Percentiles rank a stretch among this genome's conserved stretches.
Conservation (phyloP, 805 yeast species). For the Saturnispora ahearnii region DNA sequence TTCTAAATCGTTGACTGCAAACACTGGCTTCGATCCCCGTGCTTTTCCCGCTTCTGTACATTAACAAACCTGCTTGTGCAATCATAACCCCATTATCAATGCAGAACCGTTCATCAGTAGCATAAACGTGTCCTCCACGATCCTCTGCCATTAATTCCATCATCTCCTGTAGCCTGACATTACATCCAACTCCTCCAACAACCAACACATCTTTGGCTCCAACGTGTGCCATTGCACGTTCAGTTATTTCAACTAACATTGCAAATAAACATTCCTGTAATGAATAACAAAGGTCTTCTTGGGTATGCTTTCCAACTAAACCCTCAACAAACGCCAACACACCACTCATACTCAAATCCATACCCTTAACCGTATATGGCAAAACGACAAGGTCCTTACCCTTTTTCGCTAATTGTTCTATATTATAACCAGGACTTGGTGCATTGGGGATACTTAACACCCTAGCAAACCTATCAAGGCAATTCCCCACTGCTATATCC, state of each 20-base stretch:
- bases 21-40: conserved; percentile 57
- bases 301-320: conserved; percentile 44
- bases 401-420: conserved; percentile 83
- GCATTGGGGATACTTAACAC: conserved; percentile 80
- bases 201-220: conserved; percentile 80
- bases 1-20: conserved; percentile 88
- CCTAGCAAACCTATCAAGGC: conserved; percentile 92
- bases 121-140: conserved; percentile 79
- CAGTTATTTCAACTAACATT: conserved; percentile 96
- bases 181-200: conserved; percentile 99
- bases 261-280: conserved; percentile 88
- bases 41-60: conserved; percentile 73
- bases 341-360: conserved; percentile 97
- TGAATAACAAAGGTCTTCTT: conserved; percentile 87
- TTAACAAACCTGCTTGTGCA: conserved; percentile 92
- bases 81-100: conserved; percentile 98
- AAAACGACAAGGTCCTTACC: conserved; percentile 56
- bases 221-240: conserved; percentile 97
- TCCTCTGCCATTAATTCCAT: conserved; percentile 92
- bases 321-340: conserved; percentile 75
- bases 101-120: conserved; percentile 95
- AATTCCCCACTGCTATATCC: conserved; percentile 96
- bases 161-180: conserved; percentile 86
- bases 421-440: conserved; percentile 97
- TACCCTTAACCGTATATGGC: conserved; percentile 97